Percentiles rank a stretch among this genome's conserved stretches.
phyloP scores from a whole-genome alignment of 2,329 filamentous ascomycete genomes.

The Arthrobotrys entomopaga region DNA sequence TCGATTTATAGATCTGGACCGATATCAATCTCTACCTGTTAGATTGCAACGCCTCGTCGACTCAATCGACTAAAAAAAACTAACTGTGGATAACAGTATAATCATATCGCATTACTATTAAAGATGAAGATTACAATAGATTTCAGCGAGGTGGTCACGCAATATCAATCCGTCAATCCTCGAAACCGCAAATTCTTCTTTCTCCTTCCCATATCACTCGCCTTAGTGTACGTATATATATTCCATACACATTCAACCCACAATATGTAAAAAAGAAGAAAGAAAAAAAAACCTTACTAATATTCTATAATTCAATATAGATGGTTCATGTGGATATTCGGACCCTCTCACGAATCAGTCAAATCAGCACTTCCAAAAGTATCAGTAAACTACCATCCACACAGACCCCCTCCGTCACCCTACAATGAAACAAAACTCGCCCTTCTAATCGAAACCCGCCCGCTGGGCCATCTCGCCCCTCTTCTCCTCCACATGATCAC shows the following conservation, averaged over 20 bases:
- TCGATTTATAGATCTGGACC: too few relatives aligned
- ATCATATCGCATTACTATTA: neutral
- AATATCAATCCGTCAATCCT: slow-evolving; percentile 50
- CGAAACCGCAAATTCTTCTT: slow-evolving; percentile 49
- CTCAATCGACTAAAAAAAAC: too few relatives aligned
- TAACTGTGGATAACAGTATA: too few relatives aligned
- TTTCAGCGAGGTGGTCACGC: slow-evolving; percentile 36
- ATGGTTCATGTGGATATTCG: slow-evolving; percentile 52
- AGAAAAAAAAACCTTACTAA: neutral
- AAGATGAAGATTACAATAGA: slow-evolving; percentile 47
- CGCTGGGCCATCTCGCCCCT: slow-evolving; percentile 66
- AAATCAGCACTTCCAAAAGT: slow-evolving; percentile 38
- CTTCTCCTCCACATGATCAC: slow-evolving; percentile 69
- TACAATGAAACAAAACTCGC: slow-evolving; percentile 68
- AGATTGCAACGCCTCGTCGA: too few relatives aligned
- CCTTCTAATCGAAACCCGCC: slow-evolving; percentile 69
- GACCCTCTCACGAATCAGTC: slow-evolving; percentile 45
- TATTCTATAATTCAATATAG: slow-evolving; percentile 9
- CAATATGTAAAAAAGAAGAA: too few relatives aligned
- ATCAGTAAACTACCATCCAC: slow-evolving; percentile 48
- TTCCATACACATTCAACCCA: neutral
- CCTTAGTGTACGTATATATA: slow-evolving; percentile 38
- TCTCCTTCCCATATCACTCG: slow-evolving; percentile 31
- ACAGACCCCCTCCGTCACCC: slow-evolving; percentile 60
- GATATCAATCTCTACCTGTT: too few relatives aligned